These are phyloP conservation scores for Conidiobolus incongruus DNA, from an alignment of 371 early-diverging fungal genomes.

Conservation along the genomic window DNA sequence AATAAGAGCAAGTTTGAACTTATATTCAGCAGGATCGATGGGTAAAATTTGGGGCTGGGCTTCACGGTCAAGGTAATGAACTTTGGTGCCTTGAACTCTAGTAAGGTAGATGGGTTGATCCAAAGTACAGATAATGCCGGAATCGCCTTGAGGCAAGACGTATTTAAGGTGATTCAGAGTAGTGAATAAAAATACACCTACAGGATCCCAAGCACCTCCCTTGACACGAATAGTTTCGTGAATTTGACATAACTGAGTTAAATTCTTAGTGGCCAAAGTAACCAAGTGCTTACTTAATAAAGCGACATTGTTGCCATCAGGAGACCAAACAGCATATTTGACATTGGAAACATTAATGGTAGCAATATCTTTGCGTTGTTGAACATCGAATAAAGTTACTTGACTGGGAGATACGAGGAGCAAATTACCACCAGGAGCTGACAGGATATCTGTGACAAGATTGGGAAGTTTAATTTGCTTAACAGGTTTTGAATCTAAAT, in stretches of 20 bases:
- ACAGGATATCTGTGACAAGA: conserved; percentile 59
- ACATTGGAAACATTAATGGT: conserved; percentile 59
- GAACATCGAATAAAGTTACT: conserved; percentile 74
- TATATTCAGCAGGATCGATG: conserved; percentile 94
- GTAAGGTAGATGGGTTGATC: conserved; percentile 87
- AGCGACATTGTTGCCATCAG: conserved; percentile 68
- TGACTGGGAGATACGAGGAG: conserved; percentile 60
- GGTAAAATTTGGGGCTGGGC: conserved; percentile 58
- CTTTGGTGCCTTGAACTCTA: conserved; percentile 54
- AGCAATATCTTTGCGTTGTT: conserved; percentile 41
- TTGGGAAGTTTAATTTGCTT: conserved; percentile 69
- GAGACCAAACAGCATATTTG: conserved; percentile 77
- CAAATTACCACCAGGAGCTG: conserved; percentile 61
- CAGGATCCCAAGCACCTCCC: conserved; percentile 86
- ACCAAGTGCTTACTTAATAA: conserved; percentile 83
- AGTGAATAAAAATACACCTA: conserved; percentile 84
- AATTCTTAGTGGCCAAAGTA: conserved; percentile 58
- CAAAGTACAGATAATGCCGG: conserved; percentile 85
- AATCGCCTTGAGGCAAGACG: conserved; percentile 79
- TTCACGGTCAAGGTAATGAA: conserved; percentile 73
- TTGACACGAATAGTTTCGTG: conserved; percentile 96
- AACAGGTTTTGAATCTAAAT: conserved; percentile 60
- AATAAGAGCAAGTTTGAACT: conserved; percentile 87
- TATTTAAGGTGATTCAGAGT: conserved; percentile 98
- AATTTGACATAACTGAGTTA: conserved; percentile 63